Evolutionary conservation across 192 early-diverging fungal species (phyloP).

Genomic region (Geosiphon pyriformis): DNA sequence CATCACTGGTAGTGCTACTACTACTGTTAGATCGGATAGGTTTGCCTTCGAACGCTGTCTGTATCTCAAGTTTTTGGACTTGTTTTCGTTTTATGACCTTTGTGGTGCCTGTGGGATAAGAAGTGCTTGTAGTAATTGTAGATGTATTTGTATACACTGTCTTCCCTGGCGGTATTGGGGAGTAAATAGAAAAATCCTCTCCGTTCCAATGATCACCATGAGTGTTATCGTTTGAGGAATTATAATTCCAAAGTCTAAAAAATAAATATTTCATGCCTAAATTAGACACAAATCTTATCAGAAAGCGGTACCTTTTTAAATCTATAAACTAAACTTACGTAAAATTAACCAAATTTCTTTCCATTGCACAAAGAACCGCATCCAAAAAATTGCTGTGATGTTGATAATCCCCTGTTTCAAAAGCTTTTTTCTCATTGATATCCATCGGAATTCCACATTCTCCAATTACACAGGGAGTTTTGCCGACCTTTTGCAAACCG

Average conservation of each 20-base stretch:
- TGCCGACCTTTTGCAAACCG: constrained; percentile 56
- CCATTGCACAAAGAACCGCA: constrained; percentile 66
- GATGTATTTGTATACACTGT: neutral
- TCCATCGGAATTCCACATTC: constrained; percentile 88
- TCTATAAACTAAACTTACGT: constrained; percentile 39
- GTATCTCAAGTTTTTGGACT: neutral
- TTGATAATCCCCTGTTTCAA: constrained; percentile 63
- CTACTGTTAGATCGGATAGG: neutral
- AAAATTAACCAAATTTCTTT: constrained; percentile 70
- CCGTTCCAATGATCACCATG: constrained; percentile 84
- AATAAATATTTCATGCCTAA: neutral
- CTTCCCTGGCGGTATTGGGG: constrained; percentile 28
- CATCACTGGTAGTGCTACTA: neutral
- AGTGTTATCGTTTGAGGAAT: constrained; percentile 70
- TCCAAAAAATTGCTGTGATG: constrained; percentile 73
- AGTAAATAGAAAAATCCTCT: constrained; percentile 78
- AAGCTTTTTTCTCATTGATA: constrained; percentile 69
- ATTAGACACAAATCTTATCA: neutral
- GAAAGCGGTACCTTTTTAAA: neutral
- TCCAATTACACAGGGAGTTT: constrained; percentile 65
- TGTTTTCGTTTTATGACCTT: neutral
- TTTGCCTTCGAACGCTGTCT: neutral
- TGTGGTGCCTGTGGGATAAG: neutral
- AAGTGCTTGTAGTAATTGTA: neutral
- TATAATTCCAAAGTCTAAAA: constrained; percentile 77